Evolutionary conservation across 257 asterid genomes (phyloP), one percentile per base, ranked within the genome.

Genomic region (Linaria vulgaris): DNA sequence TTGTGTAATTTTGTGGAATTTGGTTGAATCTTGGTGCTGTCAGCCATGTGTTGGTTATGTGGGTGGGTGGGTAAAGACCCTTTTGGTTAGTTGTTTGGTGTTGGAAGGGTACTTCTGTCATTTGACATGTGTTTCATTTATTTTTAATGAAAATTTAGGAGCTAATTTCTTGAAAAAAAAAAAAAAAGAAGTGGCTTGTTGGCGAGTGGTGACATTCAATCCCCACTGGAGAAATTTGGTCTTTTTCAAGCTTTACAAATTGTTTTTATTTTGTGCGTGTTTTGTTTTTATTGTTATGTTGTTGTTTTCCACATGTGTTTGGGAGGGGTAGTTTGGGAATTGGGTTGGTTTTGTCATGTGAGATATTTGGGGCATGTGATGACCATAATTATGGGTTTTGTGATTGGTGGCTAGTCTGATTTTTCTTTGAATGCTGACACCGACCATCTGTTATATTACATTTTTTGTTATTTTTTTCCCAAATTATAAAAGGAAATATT

Each of bases 21-120:
- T 58, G 71, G 68, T 64, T 58, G 71, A 66, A 64, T 72, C 76
- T n/a, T 70, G 66, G 79, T 24, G 37, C 56, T 41, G 69, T 69
- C 64, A 50, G 30, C 70, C 71, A 59, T 69, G 53, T 47, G 53
- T 17, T 4, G 53, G 19, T 47, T 47, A 9, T 16, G 12, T 46
- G 51, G 69, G 67, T 66, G 48, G 25, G 30, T 63, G 64, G 49
- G 58, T 55, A 61, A 47, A 78, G 20, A 44, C 3, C 34, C 6
- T 27, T 27, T 27, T 27, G 4, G 34, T 20, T 0, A 45, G 12
- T 63, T 24, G 64, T 3, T 25, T 64, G 50, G 13, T 59, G 43
- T 22, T 58, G 61, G 59, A 61, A 19, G 78, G 84, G 76, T 72
- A 69, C 64, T 72, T 74, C 68, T 54, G 87, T 60, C 65, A 67